Evolutionary conservation across 768 basidiomycete species (phyloP), one percentile per base, ranked within the genome.

Genomic region (Termitomyces sp.): DNA sequence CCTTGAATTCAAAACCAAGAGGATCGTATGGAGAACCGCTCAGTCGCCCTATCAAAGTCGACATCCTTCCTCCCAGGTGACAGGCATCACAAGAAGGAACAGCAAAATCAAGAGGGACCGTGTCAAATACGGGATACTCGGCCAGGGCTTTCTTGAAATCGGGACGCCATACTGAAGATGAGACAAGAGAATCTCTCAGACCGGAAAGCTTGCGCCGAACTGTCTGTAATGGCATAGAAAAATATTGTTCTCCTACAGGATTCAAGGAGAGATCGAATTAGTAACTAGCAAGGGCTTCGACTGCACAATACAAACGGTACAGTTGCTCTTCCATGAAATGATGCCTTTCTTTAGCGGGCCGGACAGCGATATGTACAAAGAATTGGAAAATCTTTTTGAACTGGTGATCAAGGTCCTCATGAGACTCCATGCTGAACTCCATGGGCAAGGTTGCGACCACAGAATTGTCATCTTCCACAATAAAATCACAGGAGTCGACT

Each of bases 331-430:
- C 68, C 81, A 89, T 82, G 64, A 84, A 86, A 6, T 70, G 63
- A 48, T 72, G 74, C 20, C 90, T 77, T 47, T 84, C 75, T 3
- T 68, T 70, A 18, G 75, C 68, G 5, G 81, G 76, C 33, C 75
- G 81, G 31, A 91, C 84, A 37, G 88, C 88, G 42, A 95, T 73
- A 62, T 94, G 86, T 13, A 94, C 89, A 61, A 94, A 90, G 29
- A 94, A 81, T 66, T 96, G 93, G 62, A 91, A 93, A 45, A 94
- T 78, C 39, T 88, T 86, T 72, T 93, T 94, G 81, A 93, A 92
- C 60, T 93, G 89, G 60, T 88, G 81, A 15, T 81, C 73, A 20
- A 89, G 75, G 64, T 91, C 88, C 66, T 92, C 85, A 67, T 88
- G 86, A 1, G 85, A 78, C 55, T 81, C 81, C 85, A 90, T 85